Base-by-base conservation (phyloP, 805 yeast genomes). In the Candida verbasci region DNA sequence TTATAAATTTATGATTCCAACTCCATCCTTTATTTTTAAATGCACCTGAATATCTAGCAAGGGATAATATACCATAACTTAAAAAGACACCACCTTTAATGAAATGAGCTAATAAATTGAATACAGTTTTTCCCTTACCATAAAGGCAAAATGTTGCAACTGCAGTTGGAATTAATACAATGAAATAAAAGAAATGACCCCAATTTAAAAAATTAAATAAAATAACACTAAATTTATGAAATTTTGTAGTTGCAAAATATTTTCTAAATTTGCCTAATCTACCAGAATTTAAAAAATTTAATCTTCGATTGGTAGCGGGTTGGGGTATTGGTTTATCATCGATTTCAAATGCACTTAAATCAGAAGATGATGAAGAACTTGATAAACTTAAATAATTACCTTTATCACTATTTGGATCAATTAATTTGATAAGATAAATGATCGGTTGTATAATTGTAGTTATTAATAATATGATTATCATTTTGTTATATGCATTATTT, bases 31-130 rank as follows among this genome's bases (percentile, higher is more conserved):
- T 65, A 38, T 73, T 68, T 24, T 72, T 55, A 49, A 82, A 86
- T 9, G 82, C 85, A 3, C 98, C 98, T 49, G 87, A 78, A 58
- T 85, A 89, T 48, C 97, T 77, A 1, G 88, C 84, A 26, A 93
- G 68, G n/a, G 95, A 74, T 5, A 88, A 55, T 6, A 89, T 42
- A 15, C 98, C 98, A 26, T 84, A 63, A 4, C 70, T 44, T 40
- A 87, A 70, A 54, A 91, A 91, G 2, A 91, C 93, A 17, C 91
- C 93, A 42, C 98, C 98, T 60, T 91, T 91, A 58, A 91, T 91
- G 72, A 87, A 86, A 60, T 91, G 98, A 1, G 98, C 98, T 39
- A 91, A 70, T 35, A 91, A 59, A 49, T 86, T 87, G 65, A 86
- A 91, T 10, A 89, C 81, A 15, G 67, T 66, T 9, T 49, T 53